Evolutionary conservation across 805 yeast species (phyloP).

Genomic region (Ogataea pilisensis): DNA sequence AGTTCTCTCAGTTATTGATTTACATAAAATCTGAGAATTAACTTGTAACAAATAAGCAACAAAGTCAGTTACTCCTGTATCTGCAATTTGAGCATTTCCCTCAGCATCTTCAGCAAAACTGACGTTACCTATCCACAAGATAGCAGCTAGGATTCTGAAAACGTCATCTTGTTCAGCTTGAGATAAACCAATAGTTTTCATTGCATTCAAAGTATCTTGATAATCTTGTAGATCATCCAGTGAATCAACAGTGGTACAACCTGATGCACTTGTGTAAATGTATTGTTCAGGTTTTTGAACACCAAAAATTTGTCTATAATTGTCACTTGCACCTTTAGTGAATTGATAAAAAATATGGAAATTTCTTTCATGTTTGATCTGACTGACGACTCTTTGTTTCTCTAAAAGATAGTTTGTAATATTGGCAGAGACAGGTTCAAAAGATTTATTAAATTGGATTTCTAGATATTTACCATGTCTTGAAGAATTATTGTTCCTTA

Average conservation of each 20-base stretch:
- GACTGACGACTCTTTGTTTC: slow-evolving; percentile 96
- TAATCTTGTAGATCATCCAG: slow-evolving; percentile 82
- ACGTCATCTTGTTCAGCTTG: slow-evolving; percentile 87
- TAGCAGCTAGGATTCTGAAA: slow-evolving; percentile 76
- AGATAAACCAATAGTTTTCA: slow-evolving; percentile 79
- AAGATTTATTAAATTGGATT: slow-evolving; percentile 74
- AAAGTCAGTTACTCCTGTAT: slow-evolving; percentile 87
- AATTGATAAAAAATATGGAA: slow-evolving; percentile 97
- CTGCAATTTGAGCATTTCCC: slow-evolving; percentile 80
- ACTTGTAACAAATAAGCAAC: slow-evolving; percentile 90
- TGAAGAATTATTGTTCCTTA: slow-evolving; percentile 84
- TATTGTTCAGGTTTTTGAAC: slow-evolving; percentile 93
- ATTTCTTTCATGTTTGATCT: slow-evolving; percentile 86
- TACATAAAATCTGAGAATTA: slow-evolving; percentile 58
- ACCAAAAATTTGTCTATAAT: slow-evolving; percentile 79
- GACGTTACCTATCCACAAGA: slow-evolving; percentile 93
- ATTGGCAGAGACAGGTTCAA: slow-evolving; percentile 92
- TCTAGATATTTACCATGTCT: slow-evolving; percentile 93
- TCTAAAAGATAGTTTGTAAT: slow-evolving; percentile 93
- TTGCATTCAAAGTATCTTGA: slow-evolving; percentile 76
- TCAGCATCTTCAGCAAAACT: slow-evolving; percentile 81
- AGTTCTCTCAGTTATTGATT: slow-evolving; percentile 71
- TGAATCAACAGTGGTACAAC: slow-evolving; percentile 81
- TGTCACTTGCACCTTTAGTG: slow-evolving; percentile 84
- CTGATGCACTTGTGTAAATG: slow-evolving; percentile 79